These are phyloP conservation scores for Yamadazyma akitaensis DNA, from an alignment of 805 yeast species.

Conservation along the genomic window DNA sequence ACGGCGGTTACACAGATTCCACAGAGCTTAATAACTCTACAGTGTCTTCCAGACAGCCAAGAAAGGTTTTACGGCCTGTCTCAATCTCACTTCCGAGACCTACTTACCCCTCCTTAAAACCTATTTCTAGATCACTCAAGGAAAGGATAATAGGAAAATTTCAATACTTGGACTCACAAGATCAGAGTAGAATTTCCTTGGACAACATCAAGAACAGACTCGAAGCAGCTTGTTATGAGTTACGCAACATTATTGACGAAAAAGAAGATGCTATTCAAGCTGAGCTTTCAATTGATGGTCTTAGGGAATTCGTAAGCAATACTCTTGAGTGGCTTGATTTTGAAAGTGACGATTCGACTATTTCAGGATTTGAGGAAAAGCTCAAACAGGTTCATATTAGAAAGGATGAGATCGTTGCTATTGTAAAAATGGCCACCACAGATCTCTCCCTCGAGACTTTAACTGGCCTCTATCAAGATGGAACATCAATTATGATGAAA, in stretches of 20 bases:
- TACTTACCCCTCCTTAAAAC: constrained; percentile 36
- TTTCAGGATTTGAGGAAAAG: constrained; percentile 26
- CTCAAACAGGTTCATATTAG: constrained; percentile 17
- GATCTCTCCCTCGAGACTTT: constrained; percentile 49
- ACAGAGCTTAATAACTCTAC: constrained; percentile 20
- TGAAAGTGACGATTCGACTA: constrained; percentile 53
- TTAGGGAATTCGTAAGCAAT: constrained; percentile 37
- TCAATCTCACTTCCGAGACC: constrained; percentile 43
- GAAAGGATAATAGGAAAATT: constrained; percentile 47
- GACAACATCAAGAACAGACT: constrained; percentile 64
- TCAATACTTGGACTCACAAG: constrained; percentile 50
- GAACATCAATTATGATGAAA: constrained; percentile 36
- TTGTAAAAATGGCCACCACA: constrained; percentile 39
- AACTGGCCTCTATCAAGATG: constrained; percentile 39
- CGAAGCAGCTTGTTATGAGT: constrained; percentile 69
- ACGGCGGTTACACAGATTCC: constrained; percentile 14
- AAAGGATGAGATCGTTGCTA: constrained; percentile 26
- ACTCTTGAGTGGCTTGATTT: constrained; percentile 76
- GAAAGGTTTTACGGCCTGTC: constrained; percentile 18
- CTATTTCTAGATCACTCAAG: constrained; percentile 38
- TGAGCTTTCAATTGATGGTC: constrained; percentile 22
- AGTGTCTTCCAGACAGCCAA: constrained; percentile 18
- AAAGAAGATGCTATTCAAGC: constrained; percentile 38
- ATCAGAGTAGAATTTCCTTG: constrained; percentile 48
- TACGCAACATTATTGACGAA: constrained; percentile 59